phyloP scores from a whole-genome alignment of 805 yeast genomes.

The Allodekkera sacchari region DNA sequence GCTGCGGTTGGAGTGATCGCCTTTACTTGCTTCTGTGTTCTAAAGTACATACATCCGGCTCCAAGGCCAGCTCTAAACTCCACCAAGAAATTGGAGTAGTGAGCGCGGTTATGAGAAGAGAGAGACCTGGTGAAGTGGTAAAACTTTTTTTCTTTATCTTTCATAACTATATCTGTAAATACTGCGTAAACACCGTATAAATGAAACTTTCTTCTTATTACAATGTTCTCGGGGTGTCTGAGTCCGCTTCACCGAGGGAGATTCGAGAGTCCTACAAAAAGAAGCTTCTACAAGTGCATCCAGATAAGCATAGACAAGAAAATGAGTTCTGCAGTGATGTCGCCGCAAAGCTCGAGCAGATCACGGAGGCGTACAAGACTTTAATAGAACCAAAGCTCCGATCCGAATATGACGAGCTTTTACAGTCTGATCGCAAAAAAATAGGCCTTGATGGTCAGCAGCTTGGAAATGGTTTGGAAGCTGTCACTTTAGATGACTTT shows the following conservation, averaged over 20 bases:
- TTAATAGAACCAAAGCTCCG: constrained; percentile 36
- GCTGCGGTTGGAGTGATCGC: constrained; percentile 32
- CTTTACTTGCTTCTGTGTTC: constrained; percentile 19
- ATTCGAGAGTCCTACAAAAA: constrained; percentile 58
- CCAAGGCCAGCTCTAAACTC: too few relatives aligned
- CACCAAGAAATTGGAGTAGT: too few relatives aligned
- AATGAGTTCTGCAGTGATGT: neutral
- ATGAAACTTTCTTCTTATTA: constrained; percentile 33
- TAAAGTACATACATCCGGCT: constrained; percentile 15
- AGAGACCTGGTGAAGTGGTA: neutral
- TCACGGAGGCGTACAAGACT: constrained; percentile 59
- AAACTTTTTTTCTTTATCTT: neutral
- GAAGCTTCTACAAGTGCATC: constrained; percentile 59
- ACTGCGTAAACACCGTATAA: too few relatives aligned
- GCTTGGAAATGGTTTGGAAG: constrained; percentile 66
- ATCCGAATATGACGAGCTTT: constrained; percentile 41
- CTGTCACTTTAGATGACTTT: constrained; percentile 58
- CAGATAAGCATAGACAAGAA: constrained; percentile 49
- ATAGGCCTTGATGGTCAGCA: constrained; percentile 27
- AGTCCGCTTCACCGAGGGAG: constrained; percentile 28
- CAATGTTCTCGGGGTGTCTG: constrained; percentile 45
- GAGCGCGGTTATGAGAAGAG: too few relatives aligned
- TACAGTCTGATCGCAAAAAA: constrained; percentile 26
- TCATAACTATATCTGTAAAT: neutral
- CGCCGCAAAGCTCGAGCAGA: constrained; percentile 21